phyloP scores from a whole-genome alignment of 805 yeast genomes.

The Henningerozyma blattae region DNA sequence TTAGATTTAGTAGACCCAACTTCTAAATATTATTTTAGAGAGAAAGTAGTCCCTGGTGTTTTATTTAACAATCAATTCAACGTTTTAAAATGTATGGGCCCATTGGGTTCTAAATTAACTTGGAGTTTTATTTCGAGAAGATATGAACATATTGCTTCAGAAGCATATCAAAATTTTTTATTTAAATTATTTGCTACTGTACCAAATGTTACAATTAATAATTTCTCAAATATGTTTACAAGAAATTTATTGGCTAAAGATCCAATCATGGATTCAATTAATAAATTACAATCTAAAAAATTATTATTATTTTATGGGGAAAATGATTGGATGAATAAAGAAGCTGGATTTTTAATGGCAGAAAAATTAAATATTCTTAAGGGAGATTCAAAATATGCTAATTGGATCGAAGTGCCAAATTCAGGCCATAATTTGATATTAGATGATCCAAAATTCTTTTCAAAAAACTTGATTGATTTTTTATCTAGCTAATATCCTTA shows the following conservation, averaged over 20 bases:
- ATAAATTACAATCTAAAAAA: constrained; percentile 24
- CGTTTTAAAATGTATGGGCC: constrained; percentile 35
- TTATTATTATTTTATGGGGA: constrained; percentile 47
- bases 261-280: constrained; percentile 52
- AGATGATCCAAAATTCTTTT: constrained; percentile 49
- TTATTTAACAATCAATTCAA: constrained; percentile 31
- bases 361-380: constrained; percentile 7
- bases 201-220: constrained; percentile 11
- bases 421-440: constrained; percentile 72
- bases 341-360: constrained; percentile 32
- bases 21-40: constrained; percentile 26
- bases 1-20: constrained; percentile 30
- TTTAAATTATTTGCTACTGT: constrained; percentile 8
- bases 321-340: constrained; percentile 60
- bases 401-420: constrained; percentile 23
- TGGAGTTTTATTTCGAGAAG: constrained; percentile 23
- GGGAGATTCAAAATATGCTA: constrained; percentile 3
- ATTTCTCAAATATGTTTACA: constrained; percentile 21
- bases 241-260: constrained; percentile 39
- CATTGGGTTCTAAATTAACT: constrained; percentile 28
- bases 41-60: constrained; percentile 19
- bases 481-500: neutral
- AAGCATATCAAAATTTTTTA: constrained; percentile 18
- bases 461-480: constrained; percentile 30
- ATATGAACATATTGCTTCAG: constrained; percentile 18